Base-by-base conservation (phyloP, 495 filamentous ascomycete species). In the Aspergillus sparsus region DNA sequence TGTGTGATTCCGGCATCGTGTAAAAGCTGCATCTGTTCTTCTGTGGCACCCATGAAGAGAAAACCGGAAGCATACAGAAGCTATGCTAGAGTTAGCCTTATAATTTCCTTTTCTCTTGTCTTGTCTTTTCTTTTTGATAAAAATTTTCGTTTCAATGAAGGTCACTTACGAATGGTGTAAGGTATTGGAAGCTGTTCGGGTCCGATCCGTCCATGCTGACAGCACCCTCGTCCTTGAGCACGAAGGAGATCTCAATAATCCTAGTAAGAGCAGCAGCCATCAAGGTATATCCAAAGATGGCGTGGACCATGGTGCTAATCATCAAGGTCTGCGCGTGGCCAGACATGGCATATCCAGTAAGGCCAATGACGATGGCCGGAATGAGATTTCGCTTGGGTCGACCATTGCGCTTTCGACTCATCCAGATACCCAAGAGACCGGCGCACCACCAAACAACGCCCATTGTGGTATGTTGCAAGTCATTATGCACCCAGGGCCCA, bases 401-500 rank as follows among this genome's bases (percentile, higher is more conserved):
- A n/a, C 93, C 93, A 58, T 93, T 83, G 57, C 91, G 82, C 63
- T 82, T 91, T 56, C 85, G 83, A 68, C 90, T 93, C 33, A 98
- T 76, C 95, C 94, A 98, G 58, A 98, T 83, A 16, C 94, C 95
- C 32, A 94, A 79, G 21, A 98, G 76, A 15, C 94, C 94, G 15
- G 95, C 93, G 67, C 85, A 88, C 92, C 92, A 97, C 94, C 94
- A 98, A 54, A 98, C 86, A 59, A 98, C 84, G 33, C 94, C 94
- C 95, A 98, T 98, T 10, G 87, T 88, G 0, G 94, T 98, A 68
- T 98, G 95, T 71, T 98, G 94, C 71, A 96, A 85, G 71, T 98
- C 94, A 68, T 97, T 97, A 67, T 84, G 83, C n/a, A 89, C 93
- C 94, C 94, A 98, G 2, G 83, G 77, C 0, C 79, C 76, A 37